phyloP scores from a whole-genome alignment of 371 early-diverging fungal genomes.

The Mortierella sp. region DNA sequence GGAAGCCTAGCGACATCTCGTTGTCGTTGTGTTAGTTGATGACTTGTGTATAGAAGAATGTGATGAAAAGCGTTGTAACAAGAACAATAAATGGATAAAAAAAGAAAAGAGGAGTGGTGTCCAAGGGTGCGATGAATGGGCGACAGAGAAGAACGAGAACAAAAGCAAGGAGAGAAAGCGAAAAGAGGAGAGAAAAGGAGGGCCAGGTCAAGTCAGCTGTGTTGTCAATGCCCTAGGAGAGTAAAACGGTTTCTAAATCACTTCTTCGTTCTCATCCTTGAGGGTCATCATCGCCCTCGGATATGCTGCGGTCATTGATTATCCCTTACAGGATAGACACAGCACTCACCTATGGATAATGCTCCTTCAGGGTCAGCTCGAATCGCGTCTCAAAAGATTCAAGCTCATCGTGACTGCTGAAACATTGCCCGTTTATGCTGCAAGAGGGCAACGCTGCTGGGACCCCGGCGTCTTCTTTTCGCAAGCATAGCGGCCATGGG shows the following conservation, averaged over 20 bases:
- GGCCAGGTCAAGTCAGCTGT: neutral
- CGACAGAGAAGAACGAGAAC: neutral
- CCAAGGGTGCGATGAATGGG: neutral
- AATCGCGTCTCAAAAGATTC: neutral
- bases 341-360: neutral
- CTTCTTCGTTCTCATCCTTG: neutral
- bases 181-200: neutral
- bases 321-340: neutral
- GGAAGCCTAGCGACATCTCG: conserved; percentile 22
- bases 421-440: neutral
- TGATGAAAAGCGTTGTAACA: neutral
- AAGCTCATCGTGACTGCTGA: neutral
- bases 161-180: neutral
- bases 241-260: neutral
- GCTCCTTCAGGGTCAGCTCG: neutral
- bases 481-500: no score
- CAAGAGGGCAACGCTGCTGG: neutral
- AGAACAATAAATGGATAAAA: neutral
- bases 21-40: neutral
- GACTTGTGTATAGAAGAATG: neutral
- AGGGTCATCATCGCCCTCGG: neutral
- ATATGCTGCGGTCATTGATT: neutral
- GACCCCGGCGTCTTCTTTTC: neutral
- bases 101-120: neutral
- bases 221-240: neutral